Evolutionary conservation across 257 asterid species (phyloP).

Genomic region (Lycium ferocissimum): DNA sequence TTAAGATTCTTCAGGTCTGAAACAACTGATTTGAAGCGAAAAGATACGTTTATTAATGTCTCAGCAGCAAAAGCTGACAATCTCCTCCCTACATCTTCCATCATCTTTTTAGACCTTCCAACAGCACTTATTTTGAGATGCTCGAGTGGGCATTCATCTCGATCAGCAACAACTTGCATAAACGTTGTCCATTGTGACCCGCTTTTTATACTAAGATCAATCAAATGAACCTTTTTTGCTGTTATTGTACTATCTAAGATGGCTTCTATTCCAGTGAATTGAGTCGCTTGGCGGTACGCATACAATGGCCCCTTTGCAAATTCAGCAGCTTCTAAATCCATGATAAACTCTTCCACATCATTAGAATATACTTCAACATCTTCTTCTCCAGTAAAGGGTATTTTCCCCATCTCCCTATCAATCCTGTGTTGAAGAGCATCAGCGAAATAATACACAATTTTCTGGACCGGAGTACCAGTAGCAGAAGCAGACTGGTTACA

Average conservation of each 20-base stretch:
- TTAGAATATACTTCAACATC: constrained; percentile 30
- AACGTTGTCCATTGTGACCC: constrained; percentile 53
- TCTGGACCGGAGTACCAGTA: constrained; percentile 41
- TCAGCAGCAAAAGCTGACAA: constrained; percentile 44
- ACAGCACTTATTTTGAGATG: constrained; percentile 54
- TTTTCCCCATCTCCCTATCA: background rate
- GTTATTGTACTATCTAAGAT: constrained; percentile 44
- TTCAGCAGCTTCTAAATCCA: constrained; percentile 28
- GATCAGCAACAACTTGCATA: constrained; percentile 48
- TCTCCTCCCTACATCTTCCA: constrained; percentile 47
- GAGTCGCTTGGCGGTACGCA: constrained; percentile 40
- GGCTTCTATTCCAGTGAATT: constrained; percentile 51
- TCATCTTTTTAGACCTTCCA: constrained; percentile 31
- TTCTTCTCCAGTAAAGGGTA: constrained; percentile 29
- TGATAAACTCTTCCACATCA: constrained; percentile 35
- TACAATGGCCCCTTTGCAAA: constrained; percentile 19
- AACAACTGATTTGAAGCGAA: constrained; percentile 34
- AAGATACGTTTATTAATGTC: constrained; percentile 31
- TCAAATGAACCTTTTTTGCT: constrained; percentile 49
- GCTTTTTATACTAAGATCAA: constrained; percentile 45
- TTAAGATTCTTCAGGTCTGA: constrained; percentile 31
- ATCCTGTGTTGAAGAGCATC: constrained; percentile 52
- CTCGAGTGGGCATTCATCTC: constrained; percentile 40
- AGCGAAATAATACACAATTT: constrained; percentile 38
- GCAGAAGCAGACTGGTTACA: constrained; percentile 37